Evolutionary conservation across 345 rosid species (phyloP).

Genomic region (Geranium rotundifolium): DNA sequence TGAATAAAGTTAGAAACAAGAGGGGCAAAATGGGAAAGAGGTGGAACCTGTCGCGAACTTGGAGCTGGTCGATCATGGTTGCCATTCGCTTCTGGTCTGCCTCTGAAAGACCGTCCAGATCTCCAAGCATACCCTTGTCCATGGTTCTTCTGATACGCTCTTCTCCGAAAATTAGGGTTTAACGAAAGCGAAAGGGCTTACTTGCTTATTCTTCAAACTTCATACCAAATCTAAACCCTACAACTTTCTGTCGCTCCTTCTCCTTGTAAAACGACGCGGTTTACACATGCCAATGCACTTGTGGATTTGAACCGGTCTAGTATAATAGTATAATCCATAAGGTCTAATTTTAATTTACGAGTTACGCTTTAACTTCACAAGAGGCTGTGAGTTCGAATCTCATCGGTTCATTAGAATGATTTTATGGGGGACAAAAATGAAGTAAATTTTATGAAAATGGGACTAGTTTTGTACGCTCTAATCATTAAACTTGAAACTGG

Average conservation of each 20-base stretch:
- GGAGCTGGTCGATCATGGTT: constrained; percentile 83
- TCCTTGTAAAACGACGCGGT: not conserved
- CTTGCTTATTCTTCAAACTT: too few relatives aligned
- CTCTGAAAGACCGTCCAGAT: constrained; percentile 66
- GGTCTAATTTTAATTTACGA: too few relatives aligned
- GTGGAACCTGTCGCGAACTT: constrained; percentile 66
- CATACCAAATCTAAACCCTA: not conserved
- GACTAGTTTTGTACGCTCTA: too few relatives aligned
- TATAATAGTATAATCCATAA: too few relatives aligned
- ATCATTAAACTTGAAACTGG: too few relatives aligned
- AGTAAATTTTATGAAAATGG: too few relatives aligned
- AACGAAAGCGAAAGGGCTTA: not conserved
- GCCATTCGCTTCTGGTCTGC: constrained; percentile 72
- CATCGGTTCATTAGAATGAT: too few relatives aligned
- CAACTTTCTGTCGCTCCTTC: not conserved
- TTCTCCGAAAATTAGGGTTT: not conserved
- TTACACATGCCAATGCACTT: too few relatives aligned
- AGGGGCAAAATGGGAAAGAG: constrained; percentile 1
- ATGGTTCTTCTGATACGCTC: constrained; percentile 14
- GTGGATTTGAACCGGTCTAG: too few relatives aligned
- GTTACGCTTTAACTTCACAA: too few relatives aligned
- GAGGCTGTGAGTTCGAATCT: too few relatives aligned
- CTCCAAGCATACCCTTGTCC: constrained; percentile 81
- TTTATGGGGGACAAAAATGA: too few relatives aligned
- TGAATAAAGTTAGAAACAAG: not conserved